Percentiles rank a stretch among this genome's conserved stretches.
phyloP scores from a whole-genome alignment of 192 early-diverging fungal genomes.

The Coemansia sp. region DNA sequence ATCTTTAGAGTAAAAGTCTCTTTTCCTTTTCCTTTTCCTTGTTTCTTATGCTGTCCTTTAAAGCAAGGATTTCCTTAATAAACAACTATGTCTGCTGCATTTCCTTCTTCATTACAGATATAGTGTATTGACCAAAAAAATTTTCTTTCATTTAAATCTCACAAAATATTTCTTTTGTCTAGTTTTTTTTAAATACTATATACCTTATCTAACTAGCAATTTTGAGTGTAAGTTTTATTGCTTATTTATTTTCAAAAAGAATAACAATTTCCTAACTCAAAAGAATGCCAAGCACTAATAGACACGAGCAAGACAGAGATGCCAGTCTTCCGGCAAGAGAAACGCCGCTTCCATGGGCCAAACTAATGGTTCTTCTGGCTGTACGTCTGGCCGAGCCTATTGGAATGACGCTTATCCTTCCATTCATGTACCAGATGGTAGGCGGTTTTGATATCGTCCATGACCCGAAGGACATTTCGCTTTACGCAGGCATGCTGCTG shows the following conservation, averaged over 20 bases:
- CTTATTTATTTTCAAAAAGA: neutral
- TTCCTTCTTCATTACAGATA: too few relatives aligned
- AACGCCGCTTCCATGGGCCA: conserved; percentile 41
- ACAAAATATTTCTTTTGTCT: too few relatives aligned
- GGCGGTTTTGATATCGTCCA: conserved; percentile 53
- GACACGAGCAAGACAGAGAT: neutral
- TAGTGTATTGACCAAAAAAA: too few relatives aligned
- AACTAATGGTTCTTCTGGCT: conserved; percentile 26
- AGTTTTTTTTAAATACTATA: too few relatives aligned
- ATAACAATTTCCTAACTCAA: neutral
- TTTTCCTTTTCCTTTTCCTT: neutral
- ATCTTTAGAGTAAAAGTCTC: neutral
- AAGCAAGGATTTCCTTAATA: neutral
- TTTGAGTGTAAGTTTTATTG: neutral
- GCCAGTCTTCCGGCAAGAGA: conserved; percentile 3
- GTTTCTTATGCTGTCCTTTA: neutral
- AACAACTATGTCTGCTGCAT: neutral
- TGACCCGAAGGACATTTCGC: conserved; percentile 72
- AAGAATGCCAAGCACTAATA: neutral
- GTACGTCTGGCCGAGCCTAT: conserved; percentile 65
- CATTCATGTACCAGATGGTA: conserved; percentile 29
- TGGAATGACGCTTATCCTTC: conserved; percentile 70
- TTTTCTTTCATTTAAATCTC: too few relatives aligned
- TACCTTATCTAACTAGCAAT: neutral
- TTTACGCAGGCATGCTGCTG: conserved; percentile 63